Base-by-base conservation (phyloP, 1,284 basidiomycete genomes). In the Inonotus hispidus region DNA sequence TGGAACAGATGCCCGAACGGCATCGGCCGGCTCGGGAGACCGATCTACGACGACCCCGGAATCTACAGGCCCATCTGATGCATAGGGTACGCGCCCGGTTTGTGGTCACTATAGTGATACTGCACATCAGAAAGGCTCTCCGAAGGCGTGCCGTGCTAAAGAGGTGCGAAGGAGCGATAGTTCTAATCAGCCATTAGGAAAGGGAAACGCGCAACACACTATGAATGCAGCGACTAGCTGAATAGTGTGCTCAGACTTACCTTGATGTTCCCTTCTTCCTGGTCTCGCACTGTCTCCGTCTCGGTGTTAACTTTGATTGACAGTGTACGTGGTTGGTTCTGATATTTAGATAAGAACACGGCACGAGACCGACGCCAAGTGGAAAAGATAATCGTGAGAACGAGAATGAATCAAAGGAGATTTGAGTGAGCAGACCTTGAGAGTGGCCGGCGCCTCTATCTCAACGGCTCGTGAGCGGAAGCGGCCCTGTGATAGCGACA, bases 241-340 rank as follows among this genome's bases (percentile, higher is more conserved):
- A 14, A 46, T n/a, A 45, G 41, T 10, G 37, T 11, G 11, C 16
- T 43, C 16, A 4, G 13, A 39, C 53, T 56, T 55, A 61, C 59
- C 54, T 61, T 61, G 10, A 49, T 25, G 45, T 47, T 52, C 19
- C 37, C 53, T 23, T 47, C 56, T 29, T 58, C 56, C 19, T 49
- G 21, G 25, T 61, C 59, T 11, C 54, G 46, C 10, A 35, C 27
- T 11, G 54, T 61, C 54, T 61, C 59, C 25, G 63, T 61, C 52
- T 64, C 63, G 7, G 63, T 61, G 38, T 61, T 59, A 27, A 64
- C 63, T 43, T 64, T 64, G 39, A 64, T 61, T 16, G 59, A 61
- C 11, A 64, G 32, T 39, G 52, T 41, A n/a, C 43, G 63, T 10
- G 53, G 45, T 14, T 55, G 39, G 19, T 37, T 53, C n/a, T 45